Percentiles rank a stretch among this genome's conserved stretches.
phyloP scores from a whole-genome alignment of 441 rosid genomes.

The Erodium trifolium region DNA sequence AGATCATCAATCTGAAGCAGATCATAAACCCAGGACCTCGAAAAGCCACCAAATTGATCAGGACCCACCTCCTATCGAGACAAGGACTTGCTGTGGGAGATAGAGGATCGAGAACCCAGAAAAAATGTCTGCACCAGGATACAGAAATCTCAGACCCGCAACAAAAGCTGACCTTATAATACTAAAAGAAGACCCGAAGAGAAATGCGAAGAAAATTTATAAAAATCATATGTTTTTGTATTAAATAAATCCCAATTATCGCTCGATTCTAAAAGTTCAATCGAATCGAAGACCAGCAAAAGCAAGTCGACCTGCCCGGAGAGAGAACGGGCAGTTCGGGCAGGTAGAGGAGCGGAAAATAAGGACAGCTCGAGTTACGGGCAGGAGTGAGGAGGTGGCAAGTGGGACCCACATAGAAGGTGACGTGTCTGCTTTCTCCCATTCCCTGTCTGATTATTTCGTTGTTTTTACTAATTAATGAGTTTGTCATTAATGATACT shows the following conservation, averaged over 20 bases:
- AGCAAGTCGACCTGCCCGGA: constrained; percentile 22
- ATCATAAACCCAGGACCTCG: constrained; percentile 17
- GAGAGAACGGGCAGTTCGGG: constrained; percentile 14
- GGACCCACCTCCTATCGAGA: too few species aligned
- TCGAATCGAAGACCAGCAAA: constrained; percentile 23
- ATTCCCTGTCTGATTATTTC: neutral
- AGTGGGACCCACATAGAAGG: constrained; percentile 24
- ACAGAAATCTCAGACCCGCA: constrained; percentile 20
- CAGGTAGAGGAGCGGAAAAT: neutral
- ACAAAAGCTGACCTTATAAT: neutral
- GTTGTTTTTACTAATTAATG: neutral
- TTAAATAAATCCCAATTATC: constrained; percentile 4
- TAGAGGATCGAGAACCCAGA: constrained; percentile 18
- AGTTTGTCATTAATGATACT: neutral
- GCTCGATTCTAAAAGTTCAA: constrained; percentile 18
- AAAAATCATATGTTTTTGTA: neutral
- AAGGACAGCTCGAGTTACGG: constrained; percentile 9
- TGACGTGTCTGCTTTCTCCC: constrained; percentile 26
- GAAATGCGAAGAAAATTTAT: neutral
- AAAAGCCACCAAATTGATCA: too few species aligned
- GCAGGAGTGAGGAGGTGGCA: constrained; percentile 14
- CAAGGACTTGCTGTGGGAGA: neutral
- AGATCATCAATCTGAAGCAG: constrained; percentile 21
- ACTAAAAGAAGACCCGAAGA: neutral
- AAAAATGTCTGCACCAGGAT: constrained; percentile 23